These are phyloP conservation scores for Pezicula neosporulosa DNA, from an alignment of 2,329 filamentous ascomycete genomes.

Conservation along the genomic window DNA sequence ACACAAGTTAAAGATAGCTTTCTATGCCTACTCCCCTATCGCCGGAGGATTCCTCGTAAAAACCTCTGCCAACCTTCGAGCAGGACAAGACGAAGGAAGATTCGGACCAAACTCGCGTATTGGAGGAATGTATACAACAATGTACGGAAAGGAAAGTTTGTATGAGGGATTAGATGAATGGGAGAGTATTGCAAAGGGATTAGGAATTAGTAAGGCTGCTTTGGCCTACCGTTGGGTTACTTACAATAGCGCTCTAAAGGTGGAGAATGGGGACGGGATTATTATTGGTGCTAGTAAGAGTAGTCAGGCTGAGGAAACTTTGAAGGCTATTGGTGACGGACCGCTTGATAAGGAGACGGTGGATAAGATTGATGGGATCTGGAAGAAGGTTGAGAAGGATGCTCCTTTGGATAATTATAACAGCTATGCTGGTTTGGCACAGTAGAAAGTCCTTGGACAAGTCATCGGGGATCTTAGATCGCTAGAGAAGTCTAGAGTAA, in stretches of 20 bases:
- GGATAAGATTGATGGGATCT: conserved; percentile 9
- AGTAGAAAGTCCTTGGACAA: too few relatives aligned
- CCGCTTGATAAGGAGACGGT: conserved; percentile 10
- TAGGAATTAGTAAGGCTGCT: conserved; percentile 24
- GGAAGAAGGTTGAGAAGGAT: conserved; percentile 14
- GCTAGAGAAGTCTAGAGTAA: too few relatives aligned
- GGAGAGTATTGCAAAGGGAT: conserved; percentile 19
- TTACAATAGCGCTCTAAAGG: conserved; percentile 22
- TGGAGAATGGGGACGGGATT: conserved; percentile 22
- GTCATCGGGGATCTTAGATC: too few relatives aligned
- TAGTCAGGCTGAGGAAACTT: conserved; percentile 12
- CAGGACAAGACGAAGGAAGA: conserved; percentile 15
- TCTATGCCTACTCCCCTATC: conserved; percentile 61
- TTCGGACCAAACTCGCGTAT: conserved; percentile 12
- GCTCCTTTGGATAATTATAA: conserved; percentile 10
- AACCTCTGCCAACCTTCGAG: conserved; percentile 5
- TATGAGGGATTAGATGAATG: conserved; percentile 22
- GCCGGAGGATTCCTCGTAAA: conserved; percentile 59
- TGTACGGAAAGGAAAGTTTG: conserved; percentile 14
- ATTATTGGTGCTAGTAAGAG: conserved; percentile 17
- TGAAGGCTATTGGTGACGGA: conserved; percentile 7
- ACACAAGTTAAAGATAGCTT: conserved; percentile 35
- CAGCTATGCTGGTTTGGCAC: not conserved
- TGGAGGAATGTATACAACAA: conserved; percentile 17
- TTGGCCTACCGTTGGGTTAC: conserved; percentile 31